Base-by-base conservation (phyloP, 345 rosid genomes). In the Populus pruinosa region DNA sequence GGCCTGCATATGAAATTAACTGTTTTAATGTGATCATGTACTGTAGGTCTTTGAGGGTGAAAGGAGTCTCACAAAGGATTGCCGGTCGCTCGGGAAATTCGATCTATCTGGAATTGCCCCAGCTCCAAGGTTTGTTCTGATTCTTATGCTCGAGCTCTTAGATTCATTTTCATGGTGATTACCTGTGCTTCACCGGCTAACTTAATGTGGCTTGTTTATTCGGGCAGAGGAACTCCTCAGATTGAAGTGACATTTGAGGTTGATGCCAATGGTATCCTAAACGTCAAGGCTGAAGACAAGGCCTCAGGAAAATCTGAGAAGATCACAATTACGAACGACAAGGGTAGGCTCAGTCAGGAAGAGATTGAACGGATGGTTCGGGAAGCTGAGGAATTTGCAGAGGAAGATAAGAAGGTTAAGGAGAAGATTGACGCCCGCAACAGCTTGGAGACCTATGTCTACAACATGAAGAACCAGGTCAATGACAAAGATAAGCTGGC, bases 61-160 rank as follows among this genome's bases (percentile, higher is more conserved):
- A 74, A 69, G 82, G 69, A 83, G 82, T 69, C 73, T 83, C 13
- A 83, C 80, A 6, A 79, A 79, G 39, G 86, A 83, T 43, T 83
- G 81, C 44, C 69, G 83, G 73, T 33, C 36, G 69, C 86, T 79
- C 25, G 83, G 86, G 25, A 83, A 77, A 50, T 70, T 80, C 14
- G 72, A 80, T 63, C 21, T 80, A 6, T 61, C 65, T 25, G 82
- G 82, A n/a, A 80, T 80, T 62, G 25, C 75, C 2, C 82, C 76
- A 23, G 82, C 82, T 27, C 82, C 79, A 61, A 80, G 83, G 83
- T 80, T 14, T 49, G 14, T 18, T 50, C 23, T 11, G 2, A 13
- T 39, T 7, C 23, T 27, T 5, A 2, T 18, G 8, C 62, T 4
- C 33, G 21, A 38, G 0, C 16, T 21, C 9, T 38, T 72, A 2